phyloP scores from a whole-genome alignment of 306 rosid genomes.

The Luffa aegyptiaca region DNA sequence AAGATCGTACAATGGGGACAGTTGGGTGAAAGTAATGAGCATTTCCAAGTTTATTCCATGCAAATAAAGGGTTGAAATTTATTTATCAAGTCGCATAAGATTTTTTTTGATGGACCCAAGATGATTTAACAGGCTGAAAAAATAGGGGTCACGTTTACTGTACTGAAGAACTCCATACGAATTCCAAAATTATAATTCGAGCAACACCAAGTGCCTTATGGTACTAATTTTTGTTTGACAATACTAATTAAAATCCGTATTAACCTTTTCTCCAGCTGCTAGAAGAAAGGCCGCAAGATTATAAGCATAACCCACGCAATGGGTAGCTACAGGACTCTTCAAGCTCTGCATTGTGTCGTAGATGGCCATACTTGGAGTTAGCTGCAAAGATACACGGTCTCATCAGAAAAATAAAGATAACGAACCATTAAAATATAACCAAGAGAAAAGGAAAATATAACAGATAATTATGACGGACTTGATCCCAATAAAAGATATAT shows the following conservation, averaged over 20 bases:
- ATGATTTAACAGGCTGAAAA: background rate
- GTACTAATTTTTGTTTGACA: background rate
- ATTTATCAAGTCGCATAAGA: background rate
- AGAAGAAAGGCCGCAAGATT: constrained; percentile 75
- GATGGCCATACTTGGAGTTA: constrained; percentile 82
- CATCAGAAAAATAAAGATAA: constrained; percentile 15
- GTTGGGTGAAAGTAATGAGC: background rate
- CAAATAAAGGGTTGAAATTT: background rate
- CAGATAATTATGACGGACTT: constrained; percentile 4
- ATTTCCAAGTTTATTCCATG: background rate
- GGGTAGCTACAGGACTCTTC: constrained; percentile 71
- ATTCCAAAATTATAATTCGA: background rate
- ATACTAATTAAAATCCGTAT: background rate
- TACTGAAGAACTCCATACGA: background rate
- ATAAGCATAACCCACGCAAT: constrained; percentile 76
- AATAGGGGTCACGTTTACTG: background rate
- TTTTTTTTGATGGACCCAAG: background rate
- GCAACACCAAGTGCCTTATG: background rate
- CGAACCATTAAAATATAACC: background rate
- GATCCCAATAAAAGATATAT: background rate
- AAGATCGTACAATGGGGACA: background rate
- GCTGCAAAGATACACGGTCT: constrained; percentile 44
- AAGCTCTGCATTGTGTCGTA: constrained; percentile 92
- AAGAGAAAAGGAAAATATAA: constrained; percentile 5
- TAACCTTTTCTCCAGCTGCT: constrained; percentile 92